Conservation (phyloP, 164 flowering plant species). For the Vitis rotundifolia region DNA sequence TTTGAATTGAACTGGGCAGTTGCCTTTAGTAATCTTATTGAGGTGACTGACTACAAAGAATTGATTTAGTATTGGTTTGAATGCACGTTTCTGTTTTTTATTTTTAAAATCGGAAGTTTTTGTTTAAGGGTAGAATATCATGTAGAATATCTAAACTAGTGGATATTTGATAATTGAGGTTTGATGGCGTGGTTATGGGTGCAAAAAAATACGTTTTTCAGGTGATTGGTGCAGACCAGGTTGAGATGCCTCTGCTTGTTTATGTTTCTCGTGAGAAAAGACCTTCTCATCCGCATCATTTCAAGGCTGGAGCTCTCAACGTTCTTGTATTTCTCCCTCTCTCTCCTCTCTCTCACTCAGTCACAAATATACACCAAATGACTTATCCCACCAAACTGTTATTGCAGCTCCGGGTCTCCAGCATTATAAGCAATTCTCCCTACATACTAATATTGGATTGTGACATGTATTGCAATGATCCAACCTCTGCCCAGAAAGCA, state of each 20-base stretch:
- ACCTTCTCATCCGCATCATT: slow-evolving; percentile 39
- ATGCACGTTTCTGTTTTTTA: too few relatives aligned
- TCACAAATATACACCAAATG: background rate
- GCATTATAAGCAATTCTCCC: slow-evolving; percentile 48
- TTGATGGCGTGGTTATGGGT: too few relatives aligned
- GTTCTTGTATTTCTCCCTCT: slow-evolving; percentile 36
- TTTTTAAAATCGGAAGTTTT: too few relatives aligned
- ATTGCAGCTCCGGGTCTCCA: slow-evolving; percentile 57
- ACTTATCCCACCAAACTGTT: too few relatives aligned
- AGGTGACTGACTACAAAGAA: too few relatives aligned
- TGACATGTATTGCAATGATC: slow-evolving; percentile 59
- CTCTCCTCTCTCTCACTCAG: too few relatives aligned
- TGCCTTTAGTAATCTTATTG: too few relatives aligned
- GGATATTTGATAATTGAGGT: too few relatives aligned
- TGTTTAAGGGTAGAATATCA: too few relatives aligned
- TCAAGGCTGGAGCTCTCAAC: slow-evolving; percentile 66
- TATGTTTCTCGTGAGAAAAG: slow-evolving; percentile 59
- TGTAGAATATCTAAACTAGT: too few relatives aligned
- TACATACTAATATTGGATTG: slow-evolving; percentile 52
- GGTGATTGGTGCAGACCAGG: slow-evolving; percentile 11
- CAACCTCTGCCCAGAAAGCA: slow-evolving; percentile 49
- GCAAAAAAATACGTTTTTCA: background rate
- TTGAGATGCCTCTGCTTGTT: slow-evolving; percentile 43
- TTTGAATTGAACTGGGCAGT: too few relatives aligned
- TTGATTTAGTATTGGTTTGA: too few relatives aligned